Percentiles rank a stretch among this genome's conserved stretches.
phyloP scores from a whole-genome alignment of 768 basidiomycete species.

The Russula compacta region DNA sequence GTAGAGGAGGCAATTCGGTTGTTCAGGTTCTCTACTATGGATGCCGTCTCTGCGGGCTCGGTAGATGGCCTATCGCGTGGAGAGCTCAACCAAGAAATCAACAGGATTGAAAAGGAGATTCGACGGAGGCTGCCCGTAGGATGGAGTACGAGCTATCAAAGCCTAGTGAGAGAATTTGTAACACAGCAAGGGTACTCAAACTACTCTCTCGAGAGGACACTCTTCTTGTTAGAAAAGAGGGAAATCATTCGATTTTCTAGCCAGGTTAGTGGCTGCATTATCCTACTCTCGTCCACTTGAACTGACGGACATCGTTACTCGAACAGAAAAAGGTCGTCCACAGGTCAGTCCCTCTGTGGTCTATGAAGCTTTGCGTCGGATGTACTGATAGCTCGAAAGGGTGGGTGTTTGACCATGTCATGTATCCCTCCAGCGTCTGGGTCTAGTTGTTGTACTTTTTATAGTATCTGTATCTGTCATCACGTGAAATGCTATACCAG shows the following conservation, averaged over 20 bases:
- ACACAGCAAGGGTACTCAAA: conserved; percentile 83
- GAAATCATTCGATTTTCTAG: conserved; percentile 89
- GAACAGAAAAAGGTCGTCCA: conserved; percentile 21
- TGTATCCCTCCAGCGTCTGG: not conserved
- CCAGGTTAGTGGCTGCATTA: conserved; percentile 32
- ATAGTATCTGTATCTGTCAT: not conserved
- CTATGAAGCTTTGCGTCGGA: not conserved
- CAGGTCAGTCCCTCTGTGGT: conserved; percentile 12
- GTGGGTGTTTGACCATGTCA: conserved; percentile 16
- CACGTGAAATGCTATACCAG: conserved; percentile 3
- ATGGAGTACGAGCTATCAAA: conserved; percentile 96
- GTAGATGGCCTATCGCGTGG: conserved; percentile 87
- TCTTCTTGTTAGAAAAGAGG: conserved; percentile 90
- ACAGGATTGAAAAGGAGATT: conserved; percentile 80
- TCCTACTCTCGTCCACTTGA: not conserved
- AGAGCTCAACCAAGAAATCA: conserved; percentile 90
- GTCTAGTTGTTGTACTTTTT: not conserved
- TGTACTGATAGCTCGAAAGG: not conserved
- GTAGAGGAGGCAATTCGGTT: conserved; percentile 97
- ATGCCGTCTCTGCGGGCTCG: conserved; percentile 91
- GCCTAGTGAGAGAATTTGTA: conserved; percentile 87
- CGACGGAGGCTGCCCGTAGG: conserved; percentile 79
- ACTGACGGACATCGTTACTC: not conserved
- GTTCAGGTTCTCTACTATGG: conserved; percentile 99
- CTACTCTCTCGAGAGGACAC: conserved; percentile 83